These are phyloP conservation scores for Elsinoe batatas DNA, from an alignment of 2,329 filamentous ascomycete species.

Conservation along the genomic window DNA sequence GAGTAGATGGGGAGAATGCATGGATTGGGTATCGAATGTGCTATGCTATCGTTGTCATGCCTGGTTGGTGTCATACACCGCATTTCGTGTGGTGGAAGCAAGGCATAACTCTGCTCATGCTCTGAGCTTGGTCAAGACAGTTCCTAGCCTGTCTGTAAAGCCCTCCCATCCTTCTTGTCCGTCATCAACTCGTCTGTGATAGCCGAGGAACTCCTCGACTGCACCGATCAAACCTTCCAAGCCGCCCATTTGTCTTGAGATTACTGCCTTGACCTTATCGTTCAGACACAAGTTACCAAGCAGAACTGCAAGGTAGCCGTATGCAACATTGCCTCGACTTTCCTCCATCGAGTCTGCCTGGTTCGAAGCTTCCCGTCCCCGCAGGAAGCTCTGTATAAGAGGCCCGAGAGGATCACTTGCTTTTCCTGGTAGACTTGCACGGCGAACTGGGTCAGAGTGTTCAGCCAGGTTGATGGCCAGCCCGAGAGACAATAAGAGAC, in stretches of 20 bases:
- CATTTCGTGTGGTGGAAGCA: no score
- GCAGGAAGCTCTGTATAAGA: conserved; percentile 22
- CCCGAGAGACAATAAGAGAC: conserved; percentile 67
- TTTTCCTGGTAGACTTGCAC: conserved; percentile 8
- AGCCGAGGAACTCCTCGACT: conserved; percentile 52
- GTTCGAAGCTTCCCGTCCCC: conserved; percentile 21
- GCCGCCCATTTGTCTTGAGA: conserved; percentile 32
- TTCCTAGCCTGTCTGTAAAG: conserved; percentile 46
- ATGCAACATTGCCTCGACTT: conserved; percentile 67
- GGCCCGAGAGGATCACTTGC: conserved; percentile 15
- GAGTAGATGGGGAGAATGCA: neutral
- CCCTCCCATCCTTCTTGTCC: conserved; percentile 30
- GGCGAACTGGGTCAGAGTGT: conserved; percentile 46
- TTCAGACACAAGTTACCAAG: conserved; percentile 70
- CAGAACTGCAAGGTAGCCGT: conserved; percentile 77
- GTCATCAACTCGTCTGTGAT: conserved; percentile 51
- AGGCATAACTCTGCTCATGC: neutral
- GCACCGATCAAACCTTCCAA: conserved; percentile 45
- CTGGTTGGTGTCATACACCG: no score
- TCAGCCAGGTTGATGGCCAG: conserved; percentile 83
- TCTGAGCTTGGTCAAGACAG: conserved; percentile 35
- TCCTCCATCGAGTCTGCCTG: conserved; percentile 61
- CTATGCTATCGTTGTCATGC: neutral
- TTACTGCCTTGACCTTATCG: conserved; percentile 29
- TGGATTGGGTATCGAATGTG: neutral